Conservation (phyloP, 2,329 filamentous ascomycete genomes). For the Fusarium subglutinans region DNA sequence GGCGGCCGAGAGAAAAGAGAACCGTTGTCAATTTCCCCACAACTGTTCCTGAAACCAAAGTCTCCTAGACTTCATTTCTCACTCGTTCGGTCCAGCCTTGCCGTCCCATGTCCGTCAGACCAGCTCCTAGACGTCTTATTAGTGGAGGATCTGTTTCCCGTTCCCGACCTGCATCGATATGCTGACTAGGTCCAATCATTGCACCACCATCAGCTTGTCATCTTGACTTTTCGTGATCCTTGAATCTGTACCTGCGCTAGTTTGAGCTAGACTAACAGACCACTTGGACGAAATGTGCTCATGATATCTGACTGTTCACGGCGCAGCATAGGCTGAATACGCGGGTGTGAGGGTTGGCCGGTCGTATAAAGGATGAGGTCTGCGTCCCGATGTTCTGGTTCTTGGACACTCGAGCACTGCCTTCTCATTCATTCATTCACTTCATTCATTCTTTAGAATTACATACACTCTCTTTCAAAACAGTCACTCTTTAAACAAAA, state of each 20-base stretch:
- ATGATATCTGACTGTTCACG: slow-evolving; percentile 4
- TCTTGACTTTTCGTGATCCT: slow-evolving; percentile 22
- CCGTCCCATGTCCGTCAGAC: slow-evolving; percentile 34
- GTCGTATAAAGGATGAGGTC: slow-evolving; percentile 27
- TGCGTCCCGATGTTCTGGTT: not conserved
- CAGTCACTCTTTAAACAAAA: slow-evolving; percentile 19
- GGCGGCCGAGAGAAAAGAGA: slow-evolving; percentile 16
- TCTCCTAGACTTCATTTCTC: slow-evolving; percentile 35
- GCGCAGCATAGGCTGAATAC: not conserved
- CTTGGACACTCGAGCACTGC: slow-evolving; percentile 7
- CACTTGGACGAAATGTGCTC: slow-evolving; percentile 23
- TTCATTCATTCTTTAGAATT: slow-evolving; percentile 25
- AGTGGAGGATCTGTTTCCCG: slow-evolving; percentile 40
- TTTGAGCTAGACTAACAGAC: slow-evolving; percentile 16
- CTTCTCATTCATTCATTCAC: slow-evolving; percentile 24
- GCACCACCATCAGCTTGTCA: slow-evolving; percentile 29
- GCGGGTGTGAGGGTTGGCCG: not conserved
- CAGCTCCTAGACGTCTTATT: slow-evolving; percentile 31
- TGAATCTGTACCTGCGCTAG: slow-evolving; percentile 24
- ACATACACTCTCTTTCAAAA: slow-evolving; percentile 30
- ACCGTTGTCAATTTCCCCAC: slow-evolving; percentile 27
- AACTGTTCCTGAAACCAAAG: slow-evolving; percentile 41
- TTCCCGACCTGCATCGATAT: slow-evolving; percentile 18
- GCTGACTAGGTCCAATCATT: slow-evolving; percentile 30
- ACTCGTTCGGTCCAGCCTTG: slow-evolving; percentile 34